Evolutionary conservation across 352 stramenopile genomes (phyloP), one percentile per base, ranked within the genome.

Genomic region (Pseudoperonospora humuli): DNA sequence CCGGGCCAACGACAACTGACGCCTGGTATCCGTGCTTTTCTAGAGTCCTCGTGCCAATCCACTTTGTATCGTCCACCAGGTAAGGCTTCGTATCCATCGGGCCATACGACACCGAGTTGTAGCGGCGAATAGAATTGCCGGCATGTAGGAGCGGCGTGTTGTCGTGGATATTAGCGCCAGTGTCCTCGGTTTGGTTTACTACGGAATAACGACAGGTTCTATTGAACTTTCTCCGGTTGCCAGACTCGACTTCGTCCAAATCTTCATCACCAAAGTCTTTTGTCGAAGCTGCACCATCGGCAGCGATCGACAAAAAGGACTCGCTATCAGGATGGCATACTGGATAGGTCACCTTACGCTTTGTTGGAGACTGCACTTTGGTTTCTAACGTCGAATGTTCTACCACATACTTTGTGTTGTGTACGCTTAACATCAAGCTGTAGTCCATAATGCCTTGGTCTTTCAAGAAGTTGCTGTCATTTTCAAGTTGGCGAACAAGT

Each of bases 361-460:
- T 87, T 6, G 74, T 86, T 7, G 67, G 75, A 2, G 67, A 75
- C n/a, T 54, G 64, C 20, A 57, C 61, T 15, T 70, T 61, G 7
- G 17, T 64, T 14, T 58, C 53, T 11, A 75, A 50, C 8, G 45
- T 60, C 17, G 67, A 54, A 47, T 86, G 71, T 31, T 92, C 77
- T 18, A 92, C 75, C 21, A 86, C 68, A 37, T 88, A 93, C 48
- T 87, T 89, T 20, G 76, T 86, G 49, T 73, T 88, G 62, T 89
- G 77, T 2, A 95, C 68, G 57, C 84, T 89, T 8, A 95, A 41
- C 15, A 95, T 47, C 19, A 95, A 48, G 17, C 73, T 90, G 59
- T 95, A 95, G 62, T 95, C 85, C 63, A 93, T 95, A 51, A 95
- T 87, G 13, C 83, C 83, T 50, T 91, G 72, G 7, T 66, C 54